A percentile compares a stretch with the other conserved stretches of the same genome.
Evolutionary conservation across 257 asterid species (phyloP).

Genomic region (Jaltomata sinuosa): DNA sequence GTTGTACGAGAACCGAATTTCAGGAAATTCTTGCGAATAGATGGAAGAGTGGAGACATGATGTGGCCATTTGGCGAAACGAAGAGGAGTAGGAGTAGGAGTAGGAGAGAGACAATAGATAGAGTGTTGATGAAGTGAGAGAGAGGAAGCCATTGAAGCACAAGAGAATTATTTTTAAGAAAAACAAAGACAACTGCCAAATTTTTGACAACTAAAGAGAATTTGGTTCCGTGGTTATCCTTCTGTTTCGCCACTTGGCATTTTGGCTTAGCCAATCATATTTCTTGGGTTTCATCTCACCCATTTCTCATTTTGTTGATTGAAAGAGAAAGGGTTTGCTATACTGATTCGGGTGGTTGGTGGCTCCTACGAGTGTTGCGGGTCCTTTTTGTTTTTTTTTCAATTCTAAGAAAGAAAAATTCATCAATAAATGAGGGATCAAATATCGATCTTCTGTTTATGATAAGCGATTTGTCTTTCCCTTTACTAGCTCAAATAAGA

Average conservation of each 20-base stretch:
- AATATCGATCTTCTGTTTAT: too few species aligned
- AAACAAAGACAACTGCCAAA: background rate
- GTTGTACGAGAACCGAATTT: constrained; percentile 14
- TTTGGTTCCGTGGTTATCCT: background rate
- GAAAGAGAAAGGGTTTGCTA: too few species aligned
- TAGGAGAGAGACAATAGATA: constrained; percentile 20
- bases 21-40: constrained; percentile 13
- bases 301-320: too few species aligned
- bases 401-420: too few species aligned
- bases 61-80: constrained; percentile 14
- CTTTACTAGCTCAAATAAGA: too few species aligned
- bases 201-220: background rate
- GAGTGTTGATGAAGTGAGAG: constrained; percentile 24
- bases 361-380: too few species aligned
- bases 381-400: too few species aligned
- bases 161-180: background rate
- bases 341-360: too few species aligned
- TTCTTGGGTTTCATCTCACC: background rate
- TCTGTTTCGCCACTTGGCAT: background rate
- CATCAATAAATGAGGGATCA: too few species aligned
- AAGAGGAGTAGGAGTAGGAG: constrained; percentile 5
- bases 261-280: background rate
- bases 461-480: too few species aligned
- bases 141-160: constrained; percentile 35
- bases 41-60: constrained; percentile 13